phyloP scores from a whole-genome alignment of 768 basidiomycete species.

The Lentinus brumalis region DNA sequence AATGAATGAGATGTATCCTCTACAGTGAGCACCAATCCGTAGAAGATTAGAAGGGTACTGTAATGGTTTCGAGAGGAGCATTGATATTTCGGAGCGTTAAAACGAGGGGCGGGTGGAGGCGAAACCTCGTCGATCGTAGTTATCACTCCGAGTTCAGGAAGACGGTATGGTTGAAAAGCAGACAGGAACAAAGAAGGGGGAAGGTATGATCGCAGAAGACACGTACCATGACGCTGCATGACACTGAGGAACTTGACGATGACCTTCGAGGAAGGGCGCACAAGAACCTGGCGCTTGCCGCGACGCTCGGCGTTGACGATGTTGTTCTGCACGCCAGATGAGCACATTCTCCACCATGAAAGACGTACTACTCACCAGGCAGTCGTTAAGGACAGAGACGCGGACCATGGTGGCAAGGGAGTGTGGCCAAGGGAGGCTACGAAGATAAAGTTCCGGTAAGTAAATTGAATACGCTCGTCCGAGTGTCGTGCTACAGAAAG shows the following conservation, averaged over 20 bases:
- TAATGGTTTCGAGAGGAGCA: constrained; percentile 57
- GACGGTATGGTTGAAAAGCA: neutral
- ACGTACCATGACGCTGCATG: constrained; percentile 98
- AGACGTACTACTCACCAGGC: constrained; percentile 38
- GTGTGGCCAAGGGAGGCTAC: constrained; percentile 25
- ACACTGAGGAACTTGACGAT: constrained; percentile 96
- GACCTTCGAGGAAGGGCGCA: constrained; percentile 97
- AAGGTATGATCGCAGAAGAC: neutral
- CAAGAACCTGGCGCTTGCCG: constrained; percentile 98
- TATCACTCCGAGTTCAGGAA: constrained; percentile 66
- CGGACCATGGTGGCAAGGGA: constrained; percentile 70
- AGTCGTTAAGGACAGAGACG: constrained; percentile 84
- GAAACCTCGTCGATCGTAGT: constrained; percentile 75
- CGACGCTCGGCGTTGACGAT: constrained; percentile 99
- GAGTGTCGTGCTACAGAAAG: constrained; percentile 84
- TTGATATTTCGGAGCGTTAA: constrained; percentile 82
- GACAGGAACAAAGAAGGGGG: neutral
- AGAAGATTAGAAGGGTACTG: constrained; percentile 46
- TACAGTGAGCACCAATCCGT: constrained; percentile 55
- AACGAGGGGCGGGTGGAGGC: constrained; percentile 71
- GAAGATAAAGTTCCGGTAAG: constrained; percentile 33
- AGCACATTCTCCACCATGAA: constrained; percentile 6
- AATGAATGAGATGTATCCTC: constrained; percentile 47
- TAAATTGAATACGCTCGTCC: constrained; percentile 54
- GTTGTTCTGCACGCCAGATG: constrained; percentile 68